These are phyloP conservation scores for Didymella lethalis DNA, from an alignment of 2,329 filamentous ascomycete genomes.

Conservation along the genomic window DNA sequence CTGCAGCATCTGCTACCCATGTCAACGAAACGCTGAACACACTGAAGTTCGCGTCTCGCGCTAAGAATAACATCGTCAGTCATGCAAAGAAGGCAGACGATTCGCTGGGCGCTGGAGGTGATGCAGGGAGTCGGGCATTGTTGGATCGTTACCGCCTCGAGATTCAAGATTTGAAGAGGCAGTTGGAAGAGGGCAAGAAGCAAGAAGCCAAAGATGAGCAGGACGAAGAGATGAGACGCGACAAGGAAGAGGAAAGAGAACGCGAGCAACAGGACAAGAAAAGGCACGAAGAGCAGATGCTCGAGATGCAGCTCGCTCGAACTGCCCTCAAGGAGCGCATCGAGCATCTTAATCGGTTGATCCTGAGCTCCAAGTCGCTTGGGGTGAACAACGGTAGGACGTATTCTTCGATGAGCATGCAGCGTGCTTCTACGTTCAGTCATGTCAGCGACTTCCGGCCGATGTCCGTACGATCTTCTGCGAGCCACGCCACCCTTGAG, in stretches of 20 bases:
- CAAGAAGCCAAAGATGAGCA: slow-evolving; percentile 64
- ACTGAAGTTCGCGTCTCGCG: slow-evolving; percentile 92
- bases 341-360: slow-evolving; percentile 93
- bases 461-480: slow-evolving; percentile 57
- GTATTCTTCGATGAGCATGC: slow-evolving; percentile 52
- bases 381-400: slow-evolving; percentile 75
- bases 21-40: slow-evolving; percentile 93
- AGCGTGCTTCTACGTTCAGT: slow-evolving; percentile 52
- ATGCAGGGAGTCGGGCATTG: slow-evolving; percentile 84
- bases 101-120: slow-evolving; percentile 76
- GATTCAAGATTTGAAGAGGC: slow-evolving; percentile 79
- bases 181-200: slow-evolving; percentile 77
- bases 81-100: slow-evolving; percentile 96
- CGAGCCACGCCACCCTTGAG: slow-evolving; percentile 52
- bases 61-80: slow-evolving; percentile 97
- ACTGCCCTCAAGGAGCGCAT: slow-evolving; percentile 97
- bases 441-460: slow-evolving; percentile 53
- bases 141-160: slow-evolving; percentile 94
- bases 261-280: slow-evolving; percentile 77
- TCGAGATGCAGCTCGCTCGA: slow-evolving; percentile 96
- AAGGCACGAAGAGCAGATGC: slow-evolving; percentile 94
- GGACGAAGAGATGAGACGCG: slow-evolving; percentile 64
- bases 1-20: slow-evolving; percentile 75
- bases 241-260: slow-evolving; percentile 72
- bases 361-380: slow-evolving; percentile 92